phyloP scores from a whole-genome alignment of 306 rosid species.

The Lathyrus oleraceus region DNA sequence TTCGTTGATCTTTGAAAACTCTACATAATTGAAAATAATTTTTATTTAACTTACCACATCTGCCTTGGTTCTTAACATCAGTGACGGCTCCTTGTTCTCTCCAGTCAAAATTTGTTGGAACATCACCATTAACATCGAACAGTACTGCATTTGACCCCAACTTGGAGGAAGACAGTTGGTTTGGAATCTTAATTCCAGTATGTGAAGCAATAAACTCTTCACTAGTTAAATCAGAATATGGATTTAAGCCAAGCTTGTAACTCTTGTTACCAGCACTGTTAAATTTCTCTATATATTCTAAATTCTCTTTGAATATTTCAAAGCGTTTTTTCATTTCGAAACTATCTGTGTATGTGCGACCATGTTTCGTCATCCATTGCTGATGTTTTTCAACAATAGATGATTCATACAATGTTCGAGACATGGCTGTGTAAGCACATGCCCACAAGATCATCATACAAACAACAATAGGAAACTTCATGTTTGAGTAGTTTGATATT shows the following conservation, averaged over 20 bases:
- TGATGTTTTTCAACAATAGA: constrained; percentile 26
- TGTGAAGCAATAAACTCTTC: constrained; percentile 47
- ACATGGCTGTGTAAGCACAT: constrained; percentile 32
- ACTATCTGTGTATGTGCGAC: constrained; percentile 7
- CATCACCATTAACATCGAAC: not conserved
- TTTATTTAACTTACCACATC: constrained; percentile 17
- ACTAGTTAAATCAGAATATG: constrained; percentile 40
- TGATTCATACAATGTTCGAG: constrained; percentile 32
- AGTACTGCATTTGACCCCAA: not conserved
- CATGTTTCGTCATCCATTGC: constrained; percentile 35
- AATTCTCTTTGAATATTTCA: constrained; percentile 35
- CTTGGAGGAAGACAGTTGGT: not conserved
- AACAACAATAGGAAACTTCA: not conserved
- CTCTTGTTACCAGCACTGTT: constrained; percentile 39
- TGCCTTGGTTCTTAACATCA: constrained; percentile 37
- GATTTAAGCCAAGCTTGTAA: constrained; percentile 43
- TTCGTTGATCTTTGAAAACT: too few species aligned
- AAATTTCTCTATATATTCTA: constrained; percentile 37
- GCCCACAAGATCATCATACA: not conserved
- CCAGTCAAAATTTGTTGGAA: constrained; percentile 42
- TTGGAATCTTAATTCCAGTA: constrained; percentile 26
- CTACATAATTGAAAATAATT: too few species aligned
- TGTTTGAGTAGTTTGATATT: not conserved
- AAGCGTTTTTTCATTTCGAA: constrained; percentile 42
- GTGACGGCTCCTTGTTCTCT: constrained; percentile 44